Evolutionary conservation across 2,329 filamentous ascomycete genomes (phyloP).

Genomic region (Cladophialophora immunda): DNA sequence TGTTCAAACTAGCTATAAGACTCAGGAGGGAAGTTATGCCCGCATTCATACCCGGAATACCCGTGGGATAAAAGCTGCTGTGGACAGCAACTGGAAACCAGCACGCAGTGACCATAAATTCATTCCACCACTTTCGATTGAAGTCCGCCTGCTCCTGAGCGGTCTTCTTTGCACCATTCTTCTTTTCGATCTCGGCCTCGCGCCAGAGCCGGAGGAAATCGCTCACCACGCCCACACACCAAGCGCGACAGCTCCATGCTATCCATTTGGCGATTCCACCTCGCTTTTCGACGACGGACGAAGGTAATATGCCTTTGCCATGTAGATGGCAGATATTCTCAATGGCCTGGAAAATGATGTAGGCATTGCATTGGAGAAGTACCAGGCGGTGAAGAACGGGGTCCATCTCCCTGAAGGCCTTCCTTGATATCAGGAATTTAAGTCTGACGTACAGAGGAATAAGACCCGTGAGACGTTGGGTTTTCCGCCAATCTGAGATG

Average conservation of each 20-base stretch:
- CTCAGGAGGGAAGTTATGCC: slow-evolving; percentile 67
- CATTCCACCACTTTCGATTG: slow-evolving; percentile 43
- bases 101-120: slow-evolving; percentile 40
- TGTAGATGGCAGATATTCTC: slow-evolving; percentile 85
- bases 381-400: slow-evolving; percentile 61
- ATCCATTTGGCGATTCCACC: slow-evolving; percentile 65
- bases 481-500: slow-evolving; percentile 61
- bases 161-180: slow-evolving; percentile 16
- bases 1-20: slow-evolving; percentile 56
- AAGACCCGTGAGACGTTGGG: slow-evolving; percentile 67
- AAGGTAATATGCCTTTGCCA: slow-evolving; percentile 72
- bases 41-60: slow-evolving; percentile 63
- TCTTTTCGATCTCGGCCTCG: slow-evolving; percentile 42
- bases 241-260: slow-evolving; percentile 78
- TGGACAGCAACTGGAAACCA: slow-evolving; percentile 85
- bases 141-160: slow-evolving; percentile 26
- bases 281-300: slow-evolving; percentile 48
- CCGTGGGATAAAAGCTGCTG: slow-evolving; percentile 74
- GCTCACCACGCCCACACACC: slow-evolving; percentile 78
- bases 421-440: slow-evolving; percentile 62
- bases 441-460: slow-evolving; percentile 81
- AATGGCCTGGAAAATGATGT: slow-evolving; percentile 75
- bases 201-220: slow-evolving; percentile 74
- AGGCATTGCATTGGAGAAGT: slow-evolving; percentile 72
- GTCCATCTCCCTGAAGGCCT: slow-evolving; percentile 47